Percentiles rank a stretch among this genome's conserved stretches.
These are phyloP conservation scores for Daldinia sp. DNA, from an alignment of 2,329 filamentous ascomycete species.

Conservation along the genomic window DNA sequence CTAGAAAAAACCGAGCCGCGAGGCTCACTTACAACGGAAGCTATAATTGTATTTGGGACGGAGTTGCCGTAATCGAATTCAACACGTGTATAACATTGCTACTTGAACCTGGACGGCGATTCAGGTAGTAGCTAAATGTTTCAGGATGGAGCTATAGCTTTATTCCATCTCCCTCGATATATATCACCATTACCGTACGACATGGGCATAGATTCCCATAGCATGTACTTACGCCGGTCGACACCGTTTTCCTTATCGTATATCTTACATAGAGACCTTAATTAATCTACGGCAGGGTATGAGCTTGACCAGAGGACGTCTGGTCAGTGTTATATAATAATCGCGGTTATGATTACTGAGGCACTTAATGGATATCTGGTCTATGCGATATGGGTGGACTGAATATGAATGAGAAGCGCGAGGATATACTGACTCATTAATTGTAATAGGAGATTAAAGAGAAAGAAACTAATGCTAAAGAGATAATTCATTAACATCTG, in stretches of 20 bases:
- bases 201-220: not conserved
- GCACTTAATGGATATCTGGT: not conserved
- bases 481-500: not conserved
- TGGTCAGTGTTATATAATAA: not conserved
- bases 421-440: not conserved
- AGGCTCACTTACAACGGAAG: conserved; percentile 11
- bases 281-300: not conserved
- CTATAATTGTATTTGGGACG: not conserved
- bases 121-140: not conserved
- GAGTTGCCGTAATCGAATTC: conserved; percentile 1
- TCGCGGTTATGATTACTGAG: not conserved
- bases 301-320: not conserved
- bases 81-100: not conserved
- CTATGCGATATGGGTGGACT: not conserved
- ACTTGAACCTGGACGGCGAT: not conserved
- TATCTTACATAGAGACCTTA: not conserved
- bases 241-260: not conserved
- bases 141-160: not conserved
- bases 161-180: not conserved
- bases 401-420: not conserved
- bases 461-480: not conserved
- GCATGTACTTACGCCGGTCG: not conserved
- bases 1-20: conserved; percentile 8
- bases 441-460: not conserved
- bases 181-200: not conserved